phyloP scores from a whole-genome alignment of 2,329 filamentous ascomycete genomes.

The Akanthomyces uredinophilus region DNA sequence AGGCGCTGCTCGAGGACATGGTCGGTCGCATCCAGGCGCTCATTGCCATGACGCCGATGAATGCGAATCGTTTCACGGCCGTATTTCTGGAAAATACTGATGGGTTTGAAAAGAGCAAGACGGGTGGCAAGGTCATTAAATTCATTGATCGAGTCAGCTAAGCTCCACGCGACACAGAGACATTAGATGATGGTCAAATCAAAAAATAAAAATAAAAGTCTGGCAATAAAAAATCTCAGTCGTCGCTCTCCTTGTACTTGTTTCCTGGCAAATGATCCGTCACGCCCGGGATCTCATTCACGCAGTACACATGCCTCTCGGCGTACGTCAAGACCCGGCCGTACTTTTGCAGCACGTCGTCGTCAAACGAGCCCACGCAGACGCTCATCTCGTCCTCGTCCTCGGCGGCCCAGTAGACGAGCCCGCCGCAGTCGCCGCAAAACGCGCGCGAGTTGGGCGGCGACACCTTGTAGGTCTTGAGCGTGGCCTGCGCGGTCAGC shows the following conservation, averaged over 20 bases:
- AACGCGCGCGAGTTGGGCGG: conserved; percentile 39
- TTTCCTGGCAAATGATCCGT: conserved; percentile 36
- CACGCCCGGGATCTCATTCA: conserved; percentile 43
- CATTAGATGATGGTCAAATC: background rate
- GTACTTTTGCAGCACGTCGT: conserved; percentile 35
- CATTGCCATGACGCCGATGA: conserved; percentile 19
- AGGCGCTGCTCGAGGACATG: conserved; percentile 18
- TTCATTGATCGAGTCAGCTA: conserved; percentile 18
- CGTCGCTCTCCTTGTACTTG: conserved; percentile 20
- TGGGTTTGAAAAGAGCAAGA: conserved; percentile 23
- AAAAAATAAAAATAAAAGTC: background rate
- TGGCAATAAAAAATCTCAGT: background rate
- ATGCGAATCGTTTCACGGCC: conserved; percentile 29
- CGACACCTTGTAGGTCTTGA: conserved; percentile 37
- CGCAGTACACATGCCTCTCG: conserved; percentile 36
- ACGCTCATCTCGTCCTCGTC: conserved; percentile 27
- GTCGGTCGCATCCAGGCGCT: conserved; percentile 21
- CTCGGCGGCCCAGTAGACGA: conserved; percentile 41
- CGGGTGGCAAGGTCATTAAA: conserved; percentile 24
- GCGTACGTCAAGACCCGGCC: conserved; percentile 35
- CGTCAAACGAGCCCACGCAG: conserved; percentile 41
- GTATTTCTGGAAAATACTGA: conserved; percentile 31
- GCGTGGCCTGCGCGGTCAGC: conserved; percentile 29
- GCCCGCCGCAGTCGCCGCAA: conserved; percentile 44
- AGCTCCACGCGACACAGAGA: background rate